Percentiles rank a stretch among this genome's conserved stretches.
phyloP scores from a whole-genome alignment of 2,329 filamentous ascomycete species.

The Sodiomyces alkalinus region DNA sequence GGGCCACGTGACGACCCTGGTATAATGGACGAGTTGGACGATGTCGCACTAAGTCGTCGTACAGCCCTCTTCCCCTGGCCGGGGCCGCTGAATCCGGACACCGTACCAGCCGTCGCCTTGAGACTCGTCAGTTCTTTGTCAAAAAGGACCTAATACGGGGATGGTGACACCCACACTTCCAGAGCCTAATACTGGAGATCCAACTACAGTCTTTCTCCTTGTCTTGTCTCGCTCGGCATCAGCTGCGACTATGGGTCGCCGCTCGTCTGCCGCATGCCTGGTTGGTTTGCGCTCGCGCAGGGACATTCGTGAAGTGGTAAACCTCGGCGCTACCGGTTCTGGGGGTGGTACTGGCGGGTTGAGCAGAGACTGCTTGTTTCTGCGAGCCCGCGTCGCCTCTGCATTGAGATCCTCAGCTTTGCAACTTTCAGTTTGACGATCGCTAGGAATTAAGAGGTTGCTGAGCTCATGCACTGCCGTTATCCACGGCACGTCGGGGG shows the following conservation, averaged over 20 bases:
- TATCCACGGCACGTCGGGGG: conserved; percentile 74
- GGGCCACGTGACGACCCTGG: conserved; percentile 7
- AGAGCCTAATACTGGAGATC: too few relatives aligned
- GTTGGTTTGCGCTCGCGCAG: conserved; percentile 54
- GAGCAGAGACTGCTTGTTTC: conserved; percentile 46
- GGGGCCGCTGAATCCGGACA: too few relatives aligned
- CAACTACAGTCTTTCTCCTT: conserved; percentile 48
- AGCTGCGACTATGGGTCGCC: too few relatives aligned
- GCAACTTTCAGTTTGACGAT: conserved; percentile 62
- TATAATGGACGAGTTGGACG: conserved; percentile 20
- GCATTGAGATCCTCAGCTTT: conserved; percentile 64
- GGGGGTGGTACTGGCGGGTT: conserved; percentile 18
- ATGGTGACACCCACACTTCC: too few relatives aligned
- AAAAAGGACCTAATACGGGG: too few relatives aligned
- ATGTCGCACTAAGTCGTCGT: conserved; percentile 35
- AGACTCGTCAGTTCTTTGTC: too few relatives aligned
- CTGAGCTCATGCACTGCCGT: conserved; percentile 71
- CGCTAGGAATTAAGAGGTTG: conserved; percentile 63
- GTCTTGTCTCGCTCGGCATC: conserved; percentile 22
- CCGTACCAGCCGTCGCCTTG: too few relatives aligned
- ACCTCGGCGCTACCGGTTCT: too few relatives aligned
- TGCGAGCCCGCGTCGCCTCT: conserved; percentile 45
- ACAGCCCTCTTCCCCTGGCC: conserved; percentile 19
- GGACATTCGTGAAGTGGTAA: conserved; percentile 52
- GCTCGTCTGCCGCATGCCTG: too few relatives aligned